These are phyloP conservation scores for Pleurotus pulmonarius DNA, from an alignment of 768 basidiomycete species.

Conservation along the genomic window DNA sequence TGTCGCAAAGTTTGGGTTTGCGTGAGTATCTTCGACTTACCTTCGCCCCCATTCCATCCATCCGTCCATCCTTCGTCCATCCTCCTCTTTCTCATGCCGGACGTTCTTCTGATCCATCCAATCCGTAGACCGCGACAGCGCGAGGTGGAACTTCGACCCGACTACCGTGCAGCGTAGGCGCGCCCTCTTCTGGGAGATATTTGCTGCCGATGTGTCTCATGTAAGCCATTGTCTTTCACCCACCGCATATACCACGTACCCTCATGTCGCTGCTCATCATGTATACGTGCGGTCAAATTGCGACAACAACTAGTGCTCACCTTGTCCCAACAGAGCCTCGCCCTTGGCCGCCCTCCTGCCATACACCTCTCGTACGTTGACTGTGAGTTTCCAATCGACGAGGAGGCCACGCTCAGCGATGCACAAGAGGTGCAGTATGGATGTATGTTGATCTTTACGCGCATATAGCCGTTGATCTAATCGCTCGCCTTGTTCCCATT, in stretches of 20 bases:
- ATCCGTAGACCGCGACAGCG: constrained; percentile 33
- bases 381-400: constrained; percentile 49
- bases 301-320: background rate
- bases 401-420: constrained; percentile 42
- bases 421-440: constrained; percentile 43
- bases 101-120: background rate
- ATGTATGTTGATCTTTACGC: constrained; percentile 32
- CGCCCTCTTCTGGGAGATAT: constrained; percentile 37
- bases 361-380: constrained; percentile 34
- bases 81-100: background rate
- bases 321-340: constrained; percentile 23
- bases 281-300: background rate
- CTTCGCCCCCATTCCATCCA: background rate
- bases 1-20: constrained; percentile 48
- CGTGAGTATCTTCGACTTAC: constrained; percentile 25
- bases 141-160: constrained; percentile 35
- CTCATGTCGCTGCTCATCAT: too few species aligned
- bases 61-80: background rate
- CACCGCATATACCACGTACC: background rate
- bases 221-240: constrained; percentile 13
- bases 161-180: constrained; percentile 32
- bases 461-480: background rate
- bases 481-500: background rate
- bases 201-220: constrained; percentile 32
- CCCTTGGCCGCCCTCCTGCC: constrained; percentile 36